Percentiles rank a stretch among this genome's conserved stretches.
These are phyloP conservation scores for Candida piceae DNA, from an alignment of 805 yeast genomes.

Conservation along the genomic window DNA sequence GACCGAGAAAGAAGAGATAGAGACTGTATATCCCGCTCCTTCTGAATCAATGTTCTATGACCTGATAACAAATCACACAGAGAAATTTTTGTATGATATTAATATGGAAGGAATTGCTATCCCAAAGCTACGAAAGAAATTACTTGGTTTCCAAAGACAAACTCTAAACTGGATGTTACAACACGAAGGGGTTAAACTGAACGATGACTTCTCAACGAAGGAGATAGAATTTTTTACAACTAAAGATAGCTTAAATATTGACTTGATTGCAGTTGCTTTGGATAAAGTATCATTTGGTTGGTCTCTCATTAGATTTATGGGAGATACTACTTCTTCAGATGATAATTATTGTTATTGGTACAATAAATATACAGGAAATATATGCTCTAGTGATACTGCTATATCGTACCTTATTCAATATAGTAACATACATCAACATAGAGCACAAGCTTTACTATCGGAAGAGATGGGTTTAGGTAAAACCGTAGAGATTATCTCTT, in stretches of 20 bases:
- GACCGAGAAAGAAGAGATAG: constrained; percentile 1
- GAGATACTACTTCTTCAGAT: background rate
- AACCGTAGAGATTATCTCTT: constrained; percentile 76
- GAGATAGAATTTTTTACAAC: constrained; percentile 18
- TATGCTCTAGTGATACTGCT: constrained; percentile 33
- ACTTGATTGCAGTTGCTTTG: constrained; percentile 28
- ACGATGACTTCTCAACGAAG: constrained; percentile 19
- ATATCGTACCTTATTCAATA: constrained; percentile 19
- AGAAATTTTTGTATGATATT: constrained; percentile 9
- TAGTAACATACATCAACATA: constrained; percentile 7
- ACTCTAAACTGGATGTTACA: constrained; percentile 54
- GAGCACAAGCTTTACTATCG: constrained; percentile 64
- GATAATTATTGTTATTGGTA: constrained; percentile 32
- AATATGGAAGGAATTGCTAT: constrained; percentile 7
- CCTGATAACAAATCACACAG: constrained; percentile 42
- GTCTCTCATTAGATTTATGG: constrained; percentile 26
- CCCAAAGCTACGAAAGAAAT: constrained; percentile 17
- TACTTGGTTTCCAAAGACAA: constrained; percentile 43
- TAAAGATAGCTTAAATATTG: constrained; percentile 10
- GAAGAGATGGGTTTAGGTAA: constrained; percentile 99
- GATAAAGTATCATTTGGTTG: constrained; percentile 52
- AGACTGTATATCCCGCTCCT: constrained; percentile 10
- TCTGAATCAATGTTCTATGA: constrained; percentile 41
- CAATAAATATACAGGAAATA: constrained; percentile 46
- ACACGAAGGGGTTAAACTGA: constrained; percentile 42